Conservation (phyloP, 2,329 filamentous ascomycete genomes). For the Graphilbum sp. region DNA sequence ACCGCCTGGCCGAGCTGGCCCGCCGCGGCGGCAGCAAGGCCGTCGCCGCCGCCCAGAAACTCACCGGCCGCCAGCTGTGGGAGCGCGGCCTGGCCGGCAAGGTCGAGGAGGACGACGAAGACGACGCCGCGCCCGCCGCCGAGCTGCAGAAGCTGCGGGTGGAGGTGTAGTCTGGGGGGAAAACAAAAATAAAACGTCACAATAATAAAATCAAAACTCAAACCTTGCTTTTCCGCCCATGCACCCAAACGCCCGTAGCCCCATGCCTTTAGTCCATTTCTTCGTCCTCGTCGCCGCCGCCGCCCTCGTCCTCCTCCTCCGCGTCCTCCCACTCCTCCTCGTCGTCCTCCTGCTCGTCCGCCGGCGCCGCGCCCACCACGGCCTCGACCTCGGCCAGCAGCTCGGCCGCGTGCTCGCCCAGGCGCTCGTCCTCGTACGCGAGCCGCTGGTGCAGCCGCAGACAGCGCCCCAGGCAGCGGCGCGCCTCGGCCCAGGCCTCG, state of each 20-base stretch:
- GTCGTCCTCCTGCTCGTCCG: slow-evolving; percentile 31
- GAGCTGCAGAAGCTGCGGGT: slow-evolving; percentile 59
- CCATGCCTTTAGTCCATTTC: slow-evolving; percentile 3
- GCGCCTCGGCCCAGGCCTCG: slow-evolving; percentile 53
- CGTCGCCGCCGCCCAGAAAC: slow-evolving; percentile 44
- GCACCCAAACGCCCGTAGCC: too few species aligned
- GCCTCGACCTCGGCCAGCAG: slow-evolving; percentile 46
- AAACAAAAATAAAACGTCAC: too few species aligned
- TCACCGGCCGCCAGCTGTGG: slow-evolving; percentile 65
- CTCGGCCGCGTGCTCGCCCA: slow-evolving; percentile 61
- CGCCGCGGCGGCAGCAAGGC: slow-evolving; percentile 22
- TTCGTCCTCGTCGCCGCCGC: slow-evolving; percentile 29
- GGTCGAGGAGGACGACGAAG: slow-evolving; percentile 44
- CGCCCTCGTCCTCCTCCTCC: slow-evolving; percentile 37
- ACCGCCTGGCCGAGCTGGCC: slow-evolving; percentile 68
- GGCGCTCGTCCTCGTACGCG: slow-evolving; percentile 71
- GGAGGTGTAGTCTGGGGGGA: slow-evolving; percentile 20
- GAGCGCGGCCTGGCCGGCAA: slow-evolving; percentile 56
- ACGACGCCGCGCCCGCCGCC: slow-evolving; percentile 44
- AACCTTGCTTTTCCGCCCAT: too few species aligned
- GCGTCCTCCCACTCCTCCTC: slow-evolving; percentile 28
- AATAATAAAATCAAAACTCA: too few species aligned
- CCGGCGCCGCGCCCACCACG: slow-evolving; percentile 44
- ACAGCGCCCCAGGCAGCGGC: slow-evolving; percentile 70
- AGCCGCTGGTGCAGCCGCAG: slow-evolving; percentile 61